These are phyloP conservation scores for Pichia deserticola DNA, from an alignment of 805 yeast genomes.

Conservation along the genomic window DNA sequence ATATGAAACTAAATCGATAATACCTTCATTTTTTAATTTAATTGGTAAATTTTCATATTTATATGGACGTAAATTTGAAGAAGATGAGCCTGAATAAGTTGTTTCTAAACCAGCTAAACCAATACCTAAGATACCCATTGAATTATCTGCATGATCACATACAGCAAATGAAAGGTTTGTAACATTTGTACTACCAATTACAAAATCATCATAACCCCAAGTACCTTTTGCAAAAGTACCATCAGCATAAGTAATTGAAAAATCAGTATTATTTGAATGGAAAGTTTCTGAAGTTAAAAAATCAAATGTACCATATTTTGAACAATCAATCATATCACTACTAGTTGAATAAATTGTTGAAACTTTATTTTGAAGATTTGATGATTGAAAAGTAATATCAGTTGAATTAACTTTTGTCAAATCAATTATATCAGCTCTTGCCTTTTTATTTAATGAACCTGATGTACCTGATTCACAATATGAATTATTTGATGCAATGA, in stretches of 20 bases:
- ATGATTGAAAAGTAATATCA: no score
- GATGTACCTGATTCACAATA: constrained; percentile 28
- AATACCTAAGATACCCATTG: constrained; percentile 66
- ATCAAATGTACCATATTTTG: constrained; percentile 31
- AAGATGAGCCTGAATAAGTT: constrained; percentile 9
- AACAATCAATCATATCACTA: neutral
- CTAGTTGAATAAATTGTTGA: neutral
- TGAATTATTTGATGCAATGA: constrained; percentile 43
- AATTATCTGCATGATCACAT: constrained; percentile 55
- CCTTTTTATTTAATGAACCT: constrained; percentile 8
- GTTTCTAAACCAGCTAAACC: constrained; percentile 29
- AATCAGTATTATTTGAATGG: constrained; percentile 32
- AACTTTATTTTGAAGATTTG: constrained; percentile 2
- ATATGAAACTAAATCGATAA: constrained; percentile 47
- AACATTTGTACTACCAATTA: constrained; percentile 41
- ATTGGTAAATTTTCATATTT: constrained; percentile 46
- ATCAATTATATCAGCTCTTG: neutral
- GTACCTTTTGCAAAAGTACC: constrained; percentile 38
- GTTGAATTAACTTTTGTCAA: no score
- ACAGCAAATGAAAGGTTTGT: constrained; percentile 61
- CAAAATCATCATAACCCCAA: constrained; percentile 59
- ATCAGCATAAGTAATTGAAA: constrained; percentile 42
- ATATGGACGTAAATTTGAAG: neutral
- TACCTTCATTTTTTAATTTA: constrained; percentile 36
- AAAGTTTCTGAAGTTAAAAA: constrained; percentile 33